Base-by-base conservation (phyloP, 805 yeast species). In the Komagataella pastoris region DNA sequence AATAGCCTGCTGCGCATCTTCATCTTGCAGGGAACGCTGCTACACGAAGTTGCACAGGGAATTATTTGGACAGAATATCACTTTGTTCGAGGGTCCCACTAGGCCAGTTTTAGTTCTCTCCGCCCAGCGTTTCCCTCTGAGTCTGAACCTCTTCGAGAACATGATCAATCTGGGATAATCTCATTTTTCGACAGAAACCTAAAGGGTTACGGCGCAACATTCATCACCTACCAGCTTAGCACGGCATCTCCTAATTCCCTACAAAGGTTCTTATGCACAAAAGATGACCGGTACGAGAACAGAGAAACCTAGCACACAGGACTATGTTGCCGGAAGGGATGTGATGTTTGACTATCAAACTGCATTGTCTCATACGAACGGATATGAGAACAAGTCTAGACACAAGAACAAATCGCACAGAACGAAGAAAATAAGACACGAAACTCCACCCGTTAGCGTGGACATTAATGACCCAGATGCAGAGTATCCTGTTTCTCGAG, bases 401-500 rank as follows among this genome's bases (percentile, higher is more conserved):
- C 52, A 52, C 44, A 55, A 58, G 51, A 56, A 53, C 18, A 58
- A 53, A 52, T 50, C 55, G 53, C 57, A 54, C 45, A 57, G 52
- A 54, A 54, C 53, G 47, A 53, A 51, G 52, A 48, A 47, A 17
- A 18, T 30, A 30, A 30, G 40, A 30, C 40, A 30, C 14, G 40
- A 30, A 30, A 30, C 40, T 8, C 14, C 40, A 30, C 14, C 40
- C 14, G 14, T 30, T 2, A 30, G 40, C 14, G 40, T 30, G 8
- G 40, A 30, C 10, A 30, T 30, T 30, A 30, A 30, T 14, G 40
- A 50, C 24, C 17, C 47, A 17, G 24, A 17, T 19, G 19, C 50
- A 18, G 53, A 82, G 14, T 85, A 85, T 59, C 93, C 93, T 2
- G 73, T 77, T 12, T 82, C 89, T 7, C 65, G 93, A 52, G 80